A percentile compares a stretch with the other conserved stretches of the same genome.
Evolutionary conservation across 2,329 filamentous ascomycete genomes (phyloP).

Genomic region (Neurospora sp.): DNA sequence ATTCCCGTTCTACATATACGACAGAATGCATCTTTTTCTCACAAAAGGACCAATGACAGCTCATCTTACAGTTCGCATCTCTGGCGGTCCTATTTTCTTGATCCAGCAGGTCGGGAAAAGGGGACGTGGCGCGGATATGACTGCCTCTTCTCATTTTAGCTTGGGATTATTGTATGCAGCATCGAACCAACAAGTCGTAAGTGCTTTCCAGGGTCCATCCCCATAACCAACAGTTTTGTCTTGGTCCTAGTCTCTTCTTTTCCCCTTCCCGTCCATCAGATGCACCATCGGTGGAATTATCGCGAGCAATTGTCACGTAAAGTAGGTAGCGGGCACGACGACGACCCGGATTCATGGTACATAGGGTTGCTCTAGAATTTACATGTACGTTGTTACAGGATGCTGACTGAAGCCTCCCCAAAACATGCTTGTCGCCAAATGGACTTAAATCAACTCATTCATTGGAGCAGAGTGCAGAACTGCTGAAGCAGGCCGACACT

Average conservation of each 20-base stretch:
- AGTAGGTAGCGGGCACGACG: background rate
- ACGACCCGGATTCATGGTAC: background rate
- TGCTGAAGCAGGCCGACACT: background rate
- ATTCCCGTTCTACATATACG: background rate
- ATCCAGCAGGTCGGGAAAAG: background rate
- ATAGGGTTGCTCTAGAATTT: too few species aligned
- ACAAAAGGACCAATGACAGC: background rate
- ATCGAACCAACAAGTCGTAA: background rate
- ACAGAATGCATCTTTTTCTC: background rate
- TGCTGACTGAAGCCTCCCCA: background rate
- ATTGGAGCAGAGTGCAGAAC: background rate
- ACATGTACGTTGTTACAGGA: background rate
- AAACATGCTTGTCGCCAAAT: background rate
- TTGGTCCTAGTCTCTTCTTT: background rate
- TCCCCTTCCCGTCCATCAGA: background rate
- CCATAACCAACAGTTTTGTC: background rate
- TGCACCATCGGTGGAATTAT: background rate
- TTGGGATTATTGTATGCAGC: background rate
- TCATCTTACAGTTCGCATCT: background rate
- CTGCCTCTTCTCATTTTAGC: background rate
- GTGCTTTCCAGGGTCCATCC: background rate
- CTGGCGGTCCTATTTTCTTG: background rate
- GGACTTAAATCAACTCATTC: background rate
- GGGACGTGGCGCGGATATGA: background rate
- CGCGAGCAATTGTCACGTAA: background rate